Percentiles rank a stretch among this genome's conserved stretches.
These are phyloP conservation scores for Fusarium setosum DNA, from an alignment of 2,329 filamentous ascomycete species.

Conservation along the genomic window DNA sequence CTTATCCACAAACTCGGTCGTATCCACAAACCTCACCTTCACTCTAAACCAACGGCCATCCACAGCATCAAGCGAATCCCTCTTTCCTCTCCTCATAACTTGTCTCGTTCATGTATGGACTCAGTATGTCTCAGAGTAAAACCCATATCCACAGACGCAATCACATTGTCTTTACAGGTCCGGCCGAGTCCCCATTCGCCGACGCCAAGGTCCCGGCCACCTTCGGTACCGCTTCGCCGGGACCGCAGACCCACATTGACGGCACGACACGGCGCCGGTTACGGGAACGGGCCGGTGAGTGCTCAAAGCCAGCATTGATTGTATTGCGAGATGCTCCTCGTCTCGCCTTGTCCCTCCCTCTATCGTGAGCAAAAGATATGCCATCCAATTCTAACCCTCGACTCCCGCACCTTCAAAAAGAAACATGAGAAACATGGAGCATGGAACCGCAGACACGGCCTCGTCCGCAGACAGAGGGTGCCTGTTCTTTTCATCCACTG, in stretches of 20 bases:
- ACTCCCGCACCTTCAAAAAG: conserved; percentile 35
- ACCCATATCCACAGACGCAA: background rate
- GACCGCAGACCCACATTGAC: conserved; percentile 7
- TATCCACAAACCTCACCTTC: too few relatives aligned
- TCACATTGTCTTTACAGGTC: background rate
- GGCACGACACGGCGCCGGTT: too few relatives aligned
- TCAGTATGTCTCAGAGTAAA: background rate
- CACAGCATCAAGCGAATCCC: too few relatives aligned
- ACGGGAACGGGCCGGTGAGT: too few relatives aligned
- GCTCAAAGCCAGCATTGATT: conserved; percentile 22
- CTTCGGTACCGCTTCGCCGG: conserved; percentile 12
- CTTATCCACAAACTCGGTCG: too few relatives aligned
- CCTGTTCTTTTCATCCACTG: conserved; percentile 17
- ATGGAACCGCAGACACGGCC: conserved; percentile 10
- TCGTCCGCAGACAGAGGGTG: conserved; percentile 7
- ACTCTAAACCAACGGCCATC: too few relatives aligned
- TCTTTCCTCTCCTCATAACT: background rate
- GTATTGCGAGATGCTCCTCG: conserved; percentile 20
- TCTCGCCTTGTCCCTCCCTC: conserved; percentile 27
- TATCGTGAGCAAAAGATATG: conserved; percentile 36
- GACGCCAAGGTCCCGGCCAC: background rate
- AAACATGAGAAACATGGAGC: conserved; percentile 22
- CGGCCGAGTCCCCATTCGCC: background rate
- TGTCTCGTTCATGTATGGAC: background rate
- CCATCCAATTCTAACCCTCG: conserved; percentile 40